Base-by-base conservation (phyloP, 495 filamentous ascomycete species). In the Penicillium soppii region DNA sequence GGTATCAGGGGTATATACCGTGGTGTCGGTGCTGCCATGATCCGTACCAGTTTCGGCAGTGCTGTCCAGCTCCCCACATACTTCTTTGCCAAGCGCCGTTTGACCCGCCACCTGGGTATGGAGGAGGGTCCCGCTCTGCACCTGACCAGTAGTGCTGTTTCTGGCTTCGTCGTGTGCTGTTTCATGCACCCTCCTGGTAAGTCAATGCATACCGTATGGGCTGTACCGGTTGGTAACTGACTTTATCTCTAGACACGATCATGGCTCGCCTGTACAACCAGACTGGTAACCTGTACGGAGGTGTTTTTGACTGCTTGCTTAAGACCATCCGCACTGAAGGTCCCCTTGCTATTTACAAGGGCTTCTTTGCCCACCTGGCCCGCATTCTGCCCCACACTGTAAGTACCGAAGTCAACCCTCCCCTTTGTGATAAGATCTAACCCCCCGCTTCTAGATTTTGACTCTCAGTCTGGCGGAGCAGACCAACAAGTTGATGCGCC, bases 221-320 rank as follows among this genome's bases (percentile, higher is more conserved):
- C 32, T 16, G 8, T 5, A 23, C 19, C 7, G 8, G n/a, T 15
- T 8, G 35, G 8, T 39, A 12, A 26, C 61, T 70, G 56, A 69
- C 58, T 17, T 26, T 17, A 26, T n/a, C 20, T 48, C 6, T 51
- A 91, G 94, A 99, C 66, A 97, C 95, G 7, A 90, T 99, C 71
- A 99, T 99, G 94, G 91, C 88, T 43, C 86, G 94, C 27, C 87
- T 99, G 81, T 99, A 99, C 74, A 99, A 99, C 75, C 94, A 99
- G 70, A 92, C 91, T 46, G 94, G 94, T 23, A 96, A 97, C 65
- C 82, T 97, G 4, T 99, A 99, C 74, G 85, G 80, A 54, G 87
- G 91, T 47, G 89, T 91, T 0, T 90, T 94, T 52, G 94, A 99
- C 71, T 99, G 94, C 67, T 67, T 97, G 36, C 82, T 77, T 62